A percentile compares a stretch with the other conserved stretches of the same genome.
phyloP scores from a whole-genome alignment of 2,329 filamentous ascomycete species.

The Paraconiothyrium brasiliense region DNA sequence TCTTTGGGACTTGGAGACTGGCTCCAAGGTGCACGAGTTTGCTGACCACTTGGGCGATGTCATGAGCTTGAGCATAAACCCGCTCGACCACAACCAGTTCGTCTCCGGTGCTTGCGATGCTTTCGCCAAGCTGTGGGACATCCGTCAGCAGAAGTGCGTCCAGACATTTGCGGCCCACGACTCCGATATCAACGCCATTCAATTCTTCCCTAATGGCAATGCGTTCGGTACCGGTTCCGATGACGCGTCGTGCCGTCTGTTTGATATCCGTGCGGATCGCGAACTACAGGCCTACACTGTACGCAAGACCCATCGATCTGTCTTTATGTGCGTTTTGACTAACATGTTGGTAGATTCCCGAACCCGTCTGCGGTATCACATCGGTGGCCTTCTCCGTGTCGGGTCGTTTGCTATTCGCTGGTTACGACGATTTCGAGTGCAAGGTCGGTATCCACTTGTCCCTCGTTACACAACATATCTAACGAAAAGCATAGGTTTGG shows the following conservation, averaged over 20 bases:
- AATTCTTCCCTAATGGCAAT: conserved; percentile 99
- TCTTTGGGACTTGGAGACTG: conserved; percentile 99
- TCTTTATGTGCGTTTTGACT: conserved; percentile 29
- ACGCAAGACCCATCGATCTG: conserved; percentile 38
- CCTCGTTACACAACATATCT: conserved; percentile 48
- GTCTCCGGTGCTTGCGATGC: conserved; percentile 99
- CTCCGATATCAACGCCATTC: conserved; percentile 98
- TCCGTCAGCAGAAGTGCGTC: conserved; percentile 95
- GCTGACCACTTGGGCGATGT: conserved; percentile 98
- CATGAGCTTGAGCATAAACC: conserved; percentile 99
- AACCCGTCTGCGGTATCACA: conserved; percentile 96
- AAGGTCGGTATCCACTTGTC: conserved; percentile 72
- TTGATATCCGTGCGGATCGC: conserved; percentile 96
- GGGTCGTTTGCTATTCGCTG: conserved; percentile 91
- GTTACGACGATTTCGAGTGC: conserved; percentile 99
- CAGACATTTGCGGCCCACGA: conserved; percentile 99
- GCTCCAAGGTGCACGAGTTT: conserved; percentile 96
- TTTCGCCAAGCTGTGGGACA: conserved; percentile 99
- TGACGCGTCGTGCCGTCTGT: conserved; percentile 95
- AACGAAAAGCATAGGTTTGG: conserved; percentile 77
- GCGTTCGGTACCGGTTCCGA: conserved; percentile 98
- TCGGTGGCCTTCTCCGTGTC: conserved; percentile 98
- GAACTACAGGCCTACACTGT: conserved; percentile 75
- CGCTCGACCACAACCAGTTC: conserved; percentile 98
- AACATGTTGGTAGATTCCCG: conserved; percentile 75